These are phyloP conservation scores for Trichoderma endophyticum DNA, from an alignment of 2,329 filamentous ascomycete species.

Conservation along the genomic window DNA sequence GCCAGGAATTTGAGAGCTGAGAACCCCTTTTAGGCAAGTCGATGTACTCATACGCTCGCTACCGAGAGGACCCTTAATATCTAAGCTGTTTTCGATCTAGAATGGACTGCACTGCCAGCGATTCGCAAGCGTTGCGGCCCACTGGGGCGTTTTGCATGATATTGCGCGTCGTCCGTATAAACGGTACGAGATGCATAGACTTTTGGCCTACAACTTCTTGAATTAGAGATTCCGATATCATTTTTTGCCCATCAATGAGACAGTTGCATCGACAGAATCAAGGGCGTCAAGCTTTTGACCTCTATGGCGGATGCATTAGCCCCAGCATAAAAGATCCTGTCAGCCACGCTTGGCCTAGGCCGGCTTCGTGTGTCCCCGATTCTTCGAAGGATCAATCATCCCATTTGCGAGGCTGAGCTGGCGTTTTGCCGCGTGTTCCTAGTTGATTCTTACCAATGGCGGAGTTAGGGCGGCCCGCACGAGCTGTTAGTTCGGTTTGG, in stretches of 20 bases:
- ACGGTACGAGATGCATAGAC: background rate
- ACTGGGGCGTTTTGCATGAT: background rate
- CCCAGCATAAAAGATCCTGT: background rate
- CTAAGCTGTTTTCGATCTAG: background rate
- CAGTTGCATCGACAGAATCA: background rate
- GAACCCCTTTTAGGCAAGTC: background rate
- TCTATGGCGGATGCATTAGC: background rate
- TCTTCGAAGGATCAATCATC: background rate
- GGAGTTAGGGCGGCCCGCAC: background rate
- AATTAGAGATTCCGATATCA: background rate
- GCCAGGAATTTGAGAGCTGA: background rate
- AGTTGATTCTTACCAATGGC: background rate
- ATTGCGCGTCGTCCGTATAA: background rate
- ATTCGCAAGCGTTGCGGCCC: background rate
- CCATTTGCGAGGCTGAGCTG: conserved; percentile 4
- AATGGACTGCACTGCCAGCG: background rate
- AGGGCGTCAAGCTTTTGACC: background rate
- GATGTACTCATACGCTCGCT: background rate
- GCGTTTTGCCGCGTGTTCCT: conserved; percentile 7
- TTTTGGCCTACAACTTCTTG: background rate
- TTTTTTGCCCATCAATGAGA: background rate
- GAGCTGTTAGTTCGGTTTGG: background rate
- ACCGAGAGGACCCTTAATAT: background rate
- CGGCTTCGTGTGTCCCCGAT: background rate
- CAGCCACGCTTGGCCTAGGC: background rate